Base-by-base conservation (phyloP, 768 basidiomycete species). In the Kwoniella newhampshirensis region DNA sequence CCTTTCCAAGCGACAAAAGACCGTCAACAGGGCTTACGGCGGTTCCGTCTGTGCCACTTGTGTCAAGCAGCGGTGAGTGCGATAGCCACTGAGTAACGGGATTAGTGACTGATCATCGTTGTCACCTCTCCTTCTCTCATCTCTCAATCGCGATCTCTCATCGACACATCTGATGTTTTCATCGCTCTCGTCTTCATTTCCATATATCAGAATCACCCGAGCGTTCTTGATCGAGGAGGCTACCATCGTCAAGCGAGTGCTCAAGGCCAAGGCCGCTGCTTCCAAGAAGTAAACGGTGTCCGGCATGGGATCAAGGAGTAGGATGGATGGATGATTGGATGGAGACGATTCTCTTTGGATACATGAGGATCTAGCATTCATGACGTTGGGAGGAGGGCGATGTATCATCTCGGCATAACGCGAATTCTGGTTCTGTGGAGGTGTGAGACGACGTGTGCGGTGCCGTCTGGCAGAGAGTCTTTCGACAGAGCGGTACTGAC, bases 191-290 rank as follows among this genome's bases (percentile, higher is more conserved):
- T 12, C 27, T 11, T 8, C 43, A 18, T 40, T 54, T 17, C 50
- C 47, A 51, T 26, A 28, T 23, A 51, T 40, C 63, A 97, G 96
- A 63, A 93, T 99, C 70, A 87, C 98, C 69, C 89, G 96, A 59
- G 92, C 96, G 63, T 99, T 99, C 86, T 81, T 99, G 59, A 89
- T 99, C 37, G 96, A 98, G 83, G 96, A 99, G 82, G 96, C 96
- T 42, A 98, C 98, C 83, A 98, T 99, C 71, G 96, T 99, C 76
- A 99, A 99, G 87, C 87, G 85, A 81, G 94, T 98, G 69, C 92
- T 97, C 83, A 96, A 96, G 83, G 87, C 87, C 75, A 90, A 89
- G 79, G 66, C 73, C 60, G 69, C 62, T 46, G 61, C 63, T 48
- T 46, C 56, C 49, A 76, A 76, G 73, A 74, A 73, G 61, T 71